Evolutionary conservation across 2,329 filamentous ascomycete genomes (phyloP).

Genomic region (Curvularia hawaiiensis): DNA sequence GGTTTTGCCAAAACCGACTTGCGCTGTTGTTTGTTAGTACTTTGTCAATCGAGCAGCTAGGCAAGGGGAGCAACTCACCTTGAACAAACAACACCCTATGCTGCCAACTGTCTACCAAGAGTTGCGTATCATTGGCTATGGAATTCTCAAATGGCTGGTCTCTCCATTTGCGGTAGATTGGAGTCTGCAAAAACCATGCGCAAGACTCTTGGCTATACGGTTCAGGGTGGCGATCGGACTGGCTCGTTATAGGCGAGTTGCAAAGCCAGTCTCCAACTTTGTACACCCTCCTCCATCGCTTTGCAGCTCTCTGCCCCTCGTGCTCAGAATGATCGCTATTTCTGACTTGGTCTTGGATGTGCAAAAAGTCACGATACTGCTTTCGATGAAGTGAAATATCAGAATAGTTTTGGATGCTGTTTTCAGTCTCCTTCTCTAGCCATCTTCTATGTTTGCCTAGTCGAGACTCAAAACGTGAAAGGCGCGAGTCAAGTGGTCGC

Average conservation of each 20-base stretch:
- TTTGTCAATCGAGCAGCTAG: neutral
- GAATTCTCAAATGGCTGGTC: slow-evolving; percentile 23
- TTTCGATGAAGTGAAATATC: slow-evolving; percentile 25
- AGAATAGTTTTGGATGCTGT: slow-evolving; percentile 21
- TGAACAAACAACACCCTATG: slow-evolving; percentile 40
- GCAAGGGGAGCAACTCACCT: slow-evolving; percentile 19
- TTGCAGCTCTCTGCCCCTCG: slow-evolving; percentile 28
- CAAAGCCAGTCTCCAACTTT: slow-evolving; percentile 36
- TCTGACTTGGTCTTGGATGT: slow-evolving; percentile 15
- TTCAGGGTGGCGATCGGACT: slow-evolving; percentile 15
- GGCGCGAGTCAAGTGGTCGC: slow-evolving; percentile 40
- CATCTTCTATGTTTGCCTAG: slow-evolving; percentile 31
- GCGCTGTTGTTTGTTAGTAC: slow-evolving; percentile 25
- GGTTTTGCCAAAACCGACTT: slow-evolving; percentile 40
- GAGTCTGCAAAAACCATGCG: slow-evolving; percentile 32
- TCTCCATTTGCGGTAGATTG: slow-evolving; percentile 35
- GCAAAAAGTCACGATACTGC: slow-evolving; percentile 29
- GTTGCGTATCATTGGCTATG: slow-evolving; percentile 25
- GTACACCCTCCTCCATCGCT: slow-evolving; percentile 32
- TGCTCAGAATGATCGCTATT: slow-evolving; percentile 12
- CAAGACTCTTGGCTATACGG: slow-evolving; percentile 26
- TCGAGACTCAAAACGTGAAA: slow-evolving; percentile 31
- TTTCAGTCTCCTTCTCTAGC: slow-evolving; percentile 32
- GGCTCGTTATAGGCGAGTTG: slow-evolving; percentile 15
- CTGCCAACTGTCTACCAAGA: slow-evolving; percentile 29